Percentiles rank a stretch among this genome's conserved stretches.
Evolutionary conservation across 176 grass and related monocot genomes (phyloP).

Genomic region (Zea mays): DNA sequence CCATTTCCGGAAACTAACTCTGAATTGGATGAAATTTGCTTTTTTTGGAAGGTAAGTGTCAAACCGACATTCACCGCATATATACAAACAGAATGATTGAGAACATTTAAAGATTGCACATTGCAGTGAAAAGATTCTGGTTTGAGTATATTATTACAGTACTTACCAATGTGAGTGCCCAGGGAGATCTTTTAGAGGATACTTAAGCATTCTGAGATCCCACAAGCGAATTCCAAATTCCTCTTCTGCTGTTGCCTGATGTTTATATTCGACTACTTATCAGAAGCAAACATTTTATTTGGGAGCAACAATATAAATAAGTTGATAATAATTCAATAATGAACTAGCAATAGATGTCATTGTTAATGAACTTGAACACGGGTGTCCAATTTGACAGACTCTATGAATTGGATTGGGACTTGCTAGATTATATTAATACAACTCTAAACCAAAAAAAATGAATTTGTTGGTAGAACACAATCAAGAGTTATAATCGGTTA

Average conservation of each 20-base stretch:
- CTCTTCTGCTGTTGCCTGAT: conserved; percentile 94
- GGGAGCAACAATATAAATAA: not conserved
- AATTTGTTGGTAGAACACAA: conserved; percentile 10
- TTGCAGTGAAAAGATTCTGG: conserved; percentile 7
- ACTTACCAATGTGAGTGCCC: conserved; percentile 93
- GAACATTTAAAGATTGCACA: conserved; percentile 28
- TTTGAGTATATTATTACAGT: conserved; percentile 33
- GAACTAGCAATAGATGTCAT: conserved; percentile 24
- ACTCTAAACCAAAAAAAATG: conserved; percentile 10
- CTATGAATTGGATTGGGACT: not conserved
- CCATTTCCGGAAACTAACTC: conserved; percentile 1
- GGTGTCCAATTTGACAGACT: not conserved
- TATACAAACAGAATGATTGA: conserved; percentile 7
- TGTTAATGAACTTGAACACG: conserved; percentile 1
- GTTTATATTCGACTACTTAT: conserved; percentile 10
- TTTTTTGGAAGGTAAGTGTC: conserved; percentile 21
- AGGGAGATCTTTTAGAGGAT: conserved; percentile 84
- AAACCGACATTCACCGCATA: conserved; percentile 15
- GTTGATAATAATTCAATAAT: conserved; percentile 25
- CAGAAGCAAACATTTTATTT: not conserved
- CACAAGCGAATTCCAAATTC: conserved; percentile 88
- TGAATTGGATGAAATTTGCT: conserved; percentile 15
- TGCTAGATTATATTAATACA: not conserved
- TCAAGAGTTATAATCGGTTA: conserved; percentile 18
- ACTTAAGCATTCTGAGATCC: conserved; percentile 89